phyloP scores from a whole-genome alignment of 2,329 filamentous ascomycete species.

The Colletotrichum sp. region DNA sequence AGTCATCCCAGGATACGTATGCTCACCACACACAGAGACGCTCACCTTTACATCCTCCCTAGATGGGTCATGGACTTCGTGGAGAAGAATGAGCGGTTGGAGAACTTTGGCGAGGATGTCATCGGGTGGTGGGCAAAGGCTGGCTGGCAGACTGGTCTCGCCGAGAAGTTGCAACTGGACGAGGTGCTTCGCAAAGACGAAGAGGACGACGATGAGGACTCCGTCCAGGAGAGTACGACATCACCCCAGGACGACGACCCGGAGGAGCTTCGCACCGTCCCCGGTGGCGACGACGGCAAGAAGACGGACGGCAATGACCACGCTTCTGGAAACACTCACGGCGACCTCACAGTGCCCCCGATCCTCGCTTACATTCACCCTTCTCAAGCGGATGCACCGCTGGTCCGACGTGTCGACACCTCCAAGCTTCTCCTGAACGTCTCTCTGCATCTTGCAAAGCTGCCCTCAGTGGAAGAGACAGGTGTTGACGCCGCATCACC shows the following conservation, averaged over 20 bases:
- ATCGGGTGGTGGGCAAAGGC: slow-evolving; percentile 96
- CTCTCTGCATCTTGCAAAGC: slow-evolving; percentile 85
- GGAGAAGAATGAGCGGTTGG: slow-evolving; percentile 77
- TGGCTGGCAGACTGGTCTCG: slow-evolving; percentile 84
- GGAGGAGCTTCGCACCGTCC: slow-evolving; percentile 20
- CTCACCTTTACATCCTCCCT: slow-evolving; percentile 94
- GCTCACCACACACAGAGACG: slow-evolving; percentile 84
- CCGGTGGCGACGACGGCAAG: neutral
- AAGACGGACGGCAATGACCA: neutral
- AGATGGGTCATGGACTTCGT: slow-evolving; percentile 90
- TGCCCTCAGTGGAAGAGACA: slow-evolving; percentile 72
- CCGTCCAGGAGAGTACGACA: slow-evolving; percentile 30
- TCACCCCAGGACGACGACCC: slow-evolving; percentile 29
- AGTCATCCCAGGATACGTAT: slow-evolving; percentile 79
- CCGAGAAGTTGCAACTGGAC: slow-evolving; percentile 76
- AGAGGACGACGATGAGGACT: slow-evolving; percentile 41
- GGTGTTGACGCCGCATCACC: slow-evolving; percentile 66
- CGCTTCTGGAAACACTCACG: slow-evolving; percentile 27
- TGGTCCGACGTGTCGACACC: slow-evolving; percentile 90
- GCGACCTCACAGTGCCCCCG: slow-evolving; percentile 60
- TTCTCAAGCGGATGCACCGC: slow-evolving; percentile 53
- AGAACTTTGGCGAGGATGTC: slow-evolving; percentile 90
- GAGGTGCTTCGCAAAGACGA: slow-evolving; percentile 62
- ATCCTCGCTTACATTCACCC: slow-evolving; percentile 86
- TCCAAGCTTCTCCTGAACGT: slow-evolving; percentile 80